Base-by-base conservation (phyloP, 805 yeast genomes). In the Kazachstania martiniae region DNA sequence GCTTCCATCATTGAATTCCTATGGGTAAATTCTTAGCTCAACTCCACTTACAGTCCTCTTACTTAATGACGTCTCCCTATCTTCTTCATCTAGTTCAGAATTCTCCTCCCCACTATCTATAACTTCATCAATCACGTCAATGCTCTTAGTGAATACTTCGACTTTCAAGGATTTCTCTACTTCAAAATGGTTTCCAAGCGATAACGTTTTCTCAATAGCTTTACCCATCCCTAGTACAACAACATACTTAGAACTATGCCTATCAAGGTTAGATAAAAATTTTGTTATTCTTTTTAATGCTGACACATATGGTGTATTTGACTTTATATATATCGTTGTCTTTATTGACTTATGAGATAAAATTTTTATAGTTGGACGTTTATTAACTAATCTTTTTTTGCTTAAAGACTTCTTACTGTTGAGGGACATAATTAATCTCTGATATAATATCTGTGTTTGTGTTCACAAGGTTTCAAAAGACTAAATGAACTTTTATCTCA, bases 171-270 rank as follows among this genome's bases (percentile, higher is more conserved):
- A 65, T 25, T 65, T 58, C 21, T 69, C 66, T 12, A 58, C 59
- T 43, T 70, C 70, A 47, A 76, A 79, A 45, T 74, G 68, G 18
- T 73, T 51, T 0, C 73, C 94, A 1, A 86, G 40, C 10, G 75
- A 61, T n/a, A 80, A 38, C 0, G 77, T 72, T 44, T 70, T 77
- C 30, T 68, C 74, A 8, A 80, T 72, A 8, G 87, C 70, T 35
- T 63, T 66, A 2, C 95, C 95, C 79, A 83, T 75, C 0, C 93
- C 95, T 34, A 71, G 56, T 3, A 86, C 66, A 0, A 67, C 62
- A 6, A 84, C 63, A 46, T 61, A 70, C 18, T 60, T 59, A 13
- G 53, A 57, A n/a, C 61, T 58, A 9, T 61, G 62, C 24, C 61
- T 63, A 34, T 65, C 65, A 35, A 72, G 62, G 29, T 63, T 65